Conservation (phyloP, 768 basidiomycete genomes). For the Boletus sp. region DNA sequence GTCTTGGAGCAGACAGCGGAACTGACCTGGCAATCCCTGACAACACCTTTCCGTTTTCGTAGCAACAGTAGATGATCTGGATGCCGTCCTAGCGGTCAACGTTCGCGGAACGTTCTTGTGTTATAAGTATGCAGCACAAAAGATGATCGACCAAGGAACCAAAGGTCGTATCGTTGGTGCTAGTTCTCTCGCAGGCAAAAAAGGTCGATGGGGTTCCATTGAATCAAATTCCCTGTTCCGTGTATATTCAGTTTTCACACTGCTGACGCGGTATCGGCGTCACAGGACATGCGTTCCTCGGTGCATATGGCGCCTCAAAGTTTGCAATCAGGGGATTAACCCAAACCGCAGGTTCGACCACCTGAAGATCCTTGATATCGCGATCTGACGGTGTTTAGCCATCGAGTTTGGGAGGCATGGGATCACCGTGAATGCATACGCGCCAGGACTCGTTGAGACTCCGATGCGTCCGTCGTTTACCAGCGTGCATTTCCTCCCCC, state of each 20-base stretch:
- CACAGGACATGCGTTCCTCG: slow-evolving; percentile 28
- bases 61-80: slow-evolving; percentile 35
- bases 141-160: slow-evolving; percentile 42
- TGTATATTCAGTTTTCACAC: neutral
- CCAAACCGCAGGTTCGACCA: slow-evolving; percentile 27
- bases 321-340: slow-evolving; percentile 44
- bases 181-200: slow-evolving; percentile 36
- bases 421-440: slow-evolving; percentile 37
- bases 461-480: slow-evolving; percentile 24
- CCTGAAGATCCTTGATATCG: neutral
- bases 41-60: neutral
- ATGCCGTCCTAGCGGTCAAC: slow-evolving; percentile 37
- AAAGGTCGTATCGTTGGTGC: slow-evolving; percentile 43
- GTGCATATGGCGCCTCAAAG: slow-evolving; percentile 38
- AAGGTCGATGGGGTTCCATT: slow-evolving; percentile 12
- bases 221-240: neutral
- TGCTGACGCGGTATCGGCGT: neutral
- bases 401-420: slow-evolving; percentile 28
- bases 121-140: slow-evolving; percentile 41
- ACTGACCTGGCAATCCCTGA: neutral
- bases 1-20: too few species aligned
- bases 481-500: neutral
- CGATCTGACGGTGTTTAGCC: slow-evolving; percentile 22
- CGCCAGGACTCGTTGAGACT: slow-evolving; percentile 30
- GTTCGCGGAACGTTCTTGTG: slow-evolving; percentile 38